A percentile compares a stretch with the other conserved stretches of the same genome.
Evolutionary conservation across 768 basidiomycete species (phyloP).

Genomic region (Paxillus rubicundulus): DNA sequence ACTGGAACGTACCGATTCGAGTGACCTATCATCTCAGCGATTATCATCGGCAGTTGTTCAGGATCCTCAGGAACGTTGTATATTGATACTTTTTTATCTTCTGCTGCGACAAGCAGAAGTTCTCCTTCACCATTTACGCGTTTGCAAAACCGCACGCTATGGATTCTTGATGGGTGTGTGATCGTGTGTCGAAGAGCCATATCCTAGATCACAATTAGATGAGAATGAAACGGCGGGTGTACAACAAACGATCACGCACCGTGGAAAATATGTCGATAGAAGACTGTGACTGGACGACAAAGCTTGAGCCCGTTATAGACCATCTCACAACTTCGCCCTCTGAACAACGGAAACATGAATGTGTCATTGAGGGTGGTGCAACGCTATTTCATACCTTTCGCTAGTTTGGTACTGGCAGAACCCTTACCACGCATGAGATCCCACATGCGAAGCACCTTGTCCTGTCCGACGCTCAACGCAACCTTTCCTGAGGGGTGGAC

Average conservation of each 20-base stretch:
- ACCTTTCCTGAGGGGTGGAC: slow-evolving; percentile 94
- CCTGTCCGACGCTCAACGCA: slow-evolving; percentile 87
- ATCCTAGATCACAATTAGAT: slow-evolving; percentile 44
- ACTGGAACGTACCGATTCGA: slow-evolving; percentile 62
- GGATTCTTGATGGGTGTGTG: slow-evolving; percentile 77
- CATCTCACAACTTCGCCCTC: slow-evolving; percentile 94
- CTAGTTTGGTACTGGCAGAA: slow-evolving; percentile 83
- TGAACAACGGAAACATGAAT: slow-evolving; percentile 25
- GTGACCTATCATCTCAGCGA: slow-evolving; percentile 78
- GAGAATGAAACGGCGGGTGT: background rate
- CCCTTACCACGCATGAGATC: slow-evolving; percentile 95
- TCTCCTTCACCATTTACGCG: slow-evolving; percentile 57
- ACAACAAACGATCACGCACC: slow-evolving; percentile 36
- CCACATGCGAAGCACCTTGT: slow-evolving; percentile 94
- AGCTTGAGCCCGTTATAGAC: slow-evolving; percentile 72
- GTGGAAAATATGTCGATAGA: slow-evolving; percentile 83
- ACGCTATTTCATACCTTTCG: slow-evolving; percentile 58
- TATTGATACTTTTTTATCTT: slow-evolving; percentile 84
- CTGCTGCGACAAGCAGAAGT: slow-evolving; percentile 78
- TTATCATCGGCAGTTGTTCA: slow-evolving; percentile 48
- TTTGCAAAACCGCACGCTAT: slow-evolving; percentile 75
- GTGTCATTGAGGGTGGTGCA: background rate
- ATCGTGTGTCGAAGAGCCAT: slow-evolving; percentile 77
- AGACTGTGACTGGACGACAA: slow-evolving; percentile 75
- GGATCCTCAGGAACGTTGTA: slow-evolving; percentile 59